These are phyloP conservation scores for Aulographum hederae DNA, from an alignment of 2,329 filamentous ascomycete genomes.

Conservation along the genomic window DNA sequence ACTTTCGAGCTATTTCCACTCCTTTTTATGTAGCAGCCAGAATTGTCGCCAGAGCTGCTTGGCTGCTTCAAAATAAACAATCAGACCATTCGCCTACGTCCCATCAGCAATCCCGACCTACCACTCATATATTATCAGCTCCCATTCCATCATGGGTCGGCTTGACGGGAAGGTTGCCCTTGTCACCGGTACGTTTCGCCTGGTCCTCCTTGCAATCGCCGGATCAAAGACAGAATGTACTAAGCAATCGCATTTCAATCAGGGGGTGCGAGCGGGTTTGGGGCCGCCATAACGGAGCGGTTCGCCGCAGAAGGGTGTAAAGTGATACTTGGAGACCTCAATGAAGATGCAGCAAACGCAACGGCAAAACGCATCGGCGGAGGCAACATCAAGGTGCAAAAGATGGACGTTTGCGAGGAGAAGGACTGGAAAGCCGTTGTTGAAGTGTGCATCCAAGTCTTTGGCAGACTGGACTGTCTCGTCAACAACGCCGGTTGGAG, in stretches of 20 bases:
- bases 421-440: conserved; percentile 33
- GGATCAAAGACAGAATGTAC: conserved; percentile 4
- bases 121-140: too few species aligned
- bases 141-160: conserved; percentile 11
- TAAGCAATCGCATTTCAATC: conserved; percentile 12
- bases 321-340: conserved; percentile 45
- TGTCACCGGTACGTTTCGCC: conserved; percentile 26
- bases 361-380: conserved; percentile 23
- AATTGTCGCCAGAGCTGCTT: too few species aligned
- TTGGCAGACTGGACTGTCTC: conserved; percentile 40
- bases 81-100: too few species aligned
- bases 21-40: too few species aligned
- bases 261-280: conserved; percentile 45
- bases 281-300: conserved; percentile 39
- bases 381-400: conserved; percentile 14
- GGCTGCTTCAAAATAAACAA: too few species aligned
- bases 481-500: conserved; percentile 41
- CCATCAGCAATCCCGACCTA: too few species aligned
- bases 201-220: conserved; percentile 8
- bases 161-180: conserved; percentile 37
- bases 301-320: conserved; percentile 41
- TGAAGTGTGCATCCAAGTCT: conserved; percentile 29
- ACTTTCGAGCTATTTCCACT: too few species aligned
- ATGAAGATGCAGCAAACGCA: conserved; percentile 30
- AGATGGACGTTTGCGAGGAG: conserved; percentile 33